Conservation (phyloP, 164 flowering plant genomes). For the Dillenia suffruticosa region DNA sequence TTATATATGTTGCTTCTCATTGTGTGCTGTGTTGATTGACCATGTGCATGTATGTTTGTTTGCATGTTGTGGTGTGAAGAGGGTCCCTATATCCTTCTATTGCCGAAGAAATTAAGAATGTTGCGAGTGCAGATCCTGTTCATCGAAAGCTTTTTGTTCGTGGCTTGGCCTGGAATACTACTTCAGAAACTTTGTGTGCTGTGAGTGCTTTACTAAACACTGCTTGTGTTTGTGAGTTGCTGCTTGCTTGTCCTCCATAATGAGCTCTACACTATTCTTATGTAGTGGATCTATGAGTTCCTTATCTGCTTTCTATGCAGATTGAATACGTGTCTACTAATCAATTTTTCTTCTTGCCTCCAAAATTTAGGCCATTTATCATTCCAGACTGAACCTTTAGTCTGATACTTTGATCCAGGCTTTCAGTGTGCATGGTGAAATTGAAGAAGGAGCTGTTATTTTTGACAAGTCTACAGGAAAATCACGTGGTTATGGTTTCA, state of each 20-base stretch:
- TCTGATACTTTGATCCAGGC: constrained; percentile 37
- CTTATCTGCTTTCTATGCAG: neutral
- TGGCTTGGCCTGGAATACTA: constrained; percentile 76
- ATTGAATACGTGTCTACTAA: neutral
- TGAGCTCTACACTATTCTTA: neutral
- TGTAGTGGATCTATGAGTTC: constrained; percentile 2
- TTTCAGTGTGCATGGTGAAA: constrained; percentile 65
- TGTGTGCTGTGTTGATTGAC: constrained; percentile 62
- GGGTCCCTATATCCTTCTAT: constrained; percentile 67
- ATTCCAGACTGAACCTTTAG: constrained; percentile 5
- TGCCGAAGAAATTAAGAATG: constrained; percentile 66
- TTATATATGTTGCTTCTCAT: constrained; percentile 10
- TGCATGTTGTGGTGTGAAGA: constrained; percentile 62
- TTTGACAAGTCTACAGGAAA: constrained; percentile 62
- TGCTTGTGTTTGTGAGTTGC: constrained; percentile 27
- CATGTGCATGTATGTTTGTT: constrained; percentile 56
- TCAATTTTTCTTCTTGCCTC: neutral
- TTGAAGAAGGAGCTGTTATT: constrained; percentile 84
- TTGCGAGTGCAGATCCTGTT: constrained; percentile 75
- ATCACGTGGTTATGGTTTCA: constrained; percentile 77
- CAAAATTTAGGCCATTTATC: neutral
- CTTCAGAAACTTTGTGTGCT: constrained; percentile 81
- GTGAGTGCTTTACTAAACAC: constrained; percentile 63
- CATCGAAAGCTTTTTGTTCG: constrained; percentile 86
- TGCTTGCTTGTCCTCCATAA: constrained; percentile 9